phyloP scores from a whole-genome alignment of 2,329 filamentous ascomycete genomes.

The Teratosphaeria epicoccoides region DNA sequence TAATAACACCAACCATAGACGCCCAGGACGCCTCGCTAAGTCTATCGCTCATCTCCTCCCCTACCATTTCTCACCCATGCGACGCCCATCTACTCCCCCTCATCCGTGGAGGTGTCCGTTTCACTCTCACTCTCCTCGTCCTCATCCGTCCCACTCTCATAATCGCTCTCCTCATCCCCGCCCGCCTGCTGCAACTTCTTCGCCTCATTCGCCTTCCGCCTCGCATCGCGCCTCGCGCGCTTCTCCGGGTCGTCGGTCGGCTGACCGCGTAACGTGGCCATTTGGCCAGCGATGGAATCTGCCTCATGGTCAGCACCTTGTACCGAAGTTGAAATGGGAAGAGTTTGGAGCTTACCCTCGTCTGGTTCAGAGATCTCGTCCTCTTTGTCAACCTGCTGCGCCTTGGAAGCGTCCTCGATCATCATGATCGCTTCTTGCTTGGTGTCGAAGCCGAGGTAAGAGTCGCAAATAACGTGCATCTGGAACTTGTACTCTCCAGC shows the following conservation, averaged over 20 bases:
- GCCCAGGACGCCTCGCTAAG: too few species aligned
- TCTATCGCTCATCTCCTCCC: too few species aligned
- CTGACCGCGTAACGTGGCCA: slow-evolving; percentile 28
- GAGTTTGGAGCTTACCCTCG: slow-evolving; percentile 59
- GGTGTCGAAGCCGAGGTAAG: slow-evolving; percentile 87
- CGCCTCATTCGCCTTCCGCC: slow-evolving; percentile 1
- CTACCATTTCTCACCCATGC: background rate
- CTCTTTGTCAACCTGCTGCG: slow-evolving; percentile 56
- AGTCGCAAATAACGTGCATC: slow-evolving; percentile 88
- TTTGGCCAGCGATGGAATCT: slow-evolving; percentile 30
- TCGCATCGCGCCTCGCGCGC: slow-evolving; percentile 4
- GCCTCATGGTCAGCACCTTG: slow-evolving; percentile 9
- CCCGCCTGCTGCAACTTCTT: slow-evolving; percentile 10
- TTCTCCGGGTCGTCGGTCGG: slow-evolving; percentile 16
- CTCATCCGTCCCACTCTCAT: slow-evolving; percentile 28
- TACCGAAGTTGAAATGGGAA: background rate
- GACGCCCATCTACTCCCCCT: background rate
- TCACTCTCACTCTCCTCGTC: slow-evolving; percentile 29
- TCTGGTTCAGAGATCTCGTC: slow-evolving; percentile 97
- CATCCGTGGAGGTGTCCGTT: slow-evolving; percentile 60
- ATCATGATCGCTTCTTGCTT: slow-evolving; percentile 82
- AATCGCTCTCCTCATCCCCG: slow-evolving; percentile 28
- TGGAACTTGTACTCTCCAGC: slow-evolving; percentile 89
- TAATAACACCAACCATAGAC: too few species aligned
- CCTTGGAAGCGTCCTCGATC: slow-evolving; percentile 82